Percentiles rank a stretch among this genome's conserved stretches.
Conservation (phyloP, 2,329 filamentous ascomycete genomes). For the Penicillium sumatraense region DNA sequence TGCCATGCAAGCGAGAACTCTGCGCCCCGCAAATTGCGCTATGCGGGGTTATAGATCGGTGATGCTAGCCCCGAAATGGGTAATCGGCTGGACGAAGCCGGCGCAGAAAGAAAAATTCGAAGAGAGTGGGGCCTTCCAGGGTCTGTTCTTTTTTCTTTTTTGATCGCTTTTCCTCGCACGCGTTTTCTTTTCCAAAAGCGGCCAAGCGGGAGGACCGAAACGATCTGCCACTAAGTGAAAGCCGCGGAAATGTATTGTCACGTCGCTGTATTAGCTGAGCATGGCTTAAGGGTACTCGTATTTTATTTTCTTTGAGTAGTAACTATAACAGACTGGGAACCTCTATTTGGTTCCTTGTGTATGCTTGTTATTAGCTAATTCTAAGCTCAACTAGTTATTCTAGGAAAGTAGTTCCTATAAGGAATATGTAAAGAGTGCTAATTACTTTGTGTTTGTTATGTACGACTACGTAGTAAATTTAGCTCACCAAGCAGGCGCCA, state of each 20-base stretch:
- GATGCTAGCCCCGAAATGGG: slow-evolving; percentile 19
- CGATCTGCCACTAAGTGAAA: slow-evolving; percentile 19
- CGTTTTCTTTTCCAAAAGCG: slow-evolving; percentile 26
- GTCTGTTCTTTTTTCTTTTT: slow-evolving; percentile 10
- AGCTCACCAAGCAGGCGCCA: no score
- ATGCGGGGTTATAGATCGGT: slow-evolving; percentile 29
- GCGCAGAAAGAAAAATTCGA: slow-evolving; percentile 12
- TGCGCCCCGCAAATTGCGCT: slow-evolving; percentile 30
- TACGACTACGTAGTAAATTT: no score
- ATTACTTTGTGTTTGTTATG: no score
- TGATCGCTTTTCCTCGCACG: slow-evolving; percentile 8
- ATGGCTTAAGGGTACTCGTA: background rate
- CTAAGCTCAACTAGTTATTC: no score
- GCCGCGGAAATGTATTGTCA: slow-evolving; percentile 5
- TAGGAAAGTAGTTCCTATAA: no score
- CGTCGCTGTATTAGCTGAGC: background rate
- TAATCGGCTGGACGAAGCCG: slow-evolving; percentile 17
- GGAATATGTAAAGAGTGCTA: no score
- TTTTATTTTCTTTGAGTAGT: background rate
- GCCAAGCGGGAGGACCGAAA: slow-evolving; percentile 22
- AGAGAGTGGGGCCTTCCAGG: slow-evolving; percentile 20
- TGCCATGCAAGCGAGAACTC: slow-evolving; percentile 3
- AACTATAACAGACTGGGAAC: no score
- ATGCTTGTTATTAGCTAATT: no score
- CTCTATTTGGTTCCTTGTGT: no score